Conservation (phyloP, 768 basidiomycete genomes). For the Boletus sensibilis region DNA sequence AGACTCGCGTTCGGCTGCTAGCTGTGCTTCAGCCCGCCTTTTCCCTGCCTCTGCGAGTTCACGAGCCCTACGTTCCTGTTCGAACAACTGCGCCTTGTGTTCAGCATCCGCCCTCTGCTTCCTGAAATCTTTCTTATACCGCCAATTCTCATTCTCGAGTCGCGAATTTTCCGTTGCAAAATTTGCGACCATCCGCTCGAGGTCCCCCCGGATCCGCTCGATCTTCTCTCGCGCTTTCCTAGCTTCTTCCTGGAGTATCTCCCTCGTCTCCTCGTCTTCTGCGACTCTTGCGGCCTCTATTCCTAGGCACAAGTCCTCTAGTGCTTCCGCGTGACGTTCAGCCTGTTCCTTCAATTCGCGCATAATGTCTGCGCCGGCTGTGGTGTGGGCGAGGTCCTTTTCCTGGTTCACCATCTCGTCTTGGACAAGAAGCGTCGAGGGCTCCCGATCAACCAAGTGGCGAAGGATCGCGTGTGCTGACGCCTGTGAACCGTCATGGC, state of each 20-base stretch:
- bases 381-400: constrained; percentile 48
- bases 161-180: constrained; percentile 37
- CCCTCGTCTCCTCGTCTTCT: constrained; percentile 45
- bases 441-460: constrained; percentile 39
- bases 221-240: constrained; percentile 44
- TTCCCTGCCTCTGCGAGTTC: constrained; percentile 23
- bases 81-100: constrained; percentile 15
- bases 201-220: constrained; percentile 38
- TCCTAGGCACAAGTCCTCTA: constrained; percentile 43
- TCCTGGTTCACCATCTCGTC: constrained; percentile 52
- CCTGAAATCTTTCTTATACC: constrained; percentile 15
- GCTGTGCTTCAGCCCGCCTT: constrained; percentile 18
- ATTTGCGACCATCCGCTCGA: constrained; percentile 38
- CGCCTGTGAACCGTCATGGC: constrained; percentile 41
- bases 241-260: constrained; percentile 43
- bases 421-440: constrained; percentile 50
- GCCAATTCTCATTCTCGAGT: constrained; percentile 30
- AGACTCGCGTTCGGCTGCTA: constrained; percentile 14
- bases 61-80: constrained; percentile 28
- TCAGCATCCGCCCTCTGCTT: constrained; percentile 24
- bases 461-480: constrained; percentile 47
- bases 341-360: constrained; percentile 48
- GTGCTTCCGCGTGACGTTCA: constrained; percentile 44
- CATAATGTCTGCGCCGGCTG: constrained; percentile 50
- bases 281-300: constrained; percentile 43